A percentile compares a stretch with the other conserved stretches of the same genome.
Evolutionary conservation across 1,139 yeast species (phyloP).

Genomic region (Spathaspora sp.): DNA sequence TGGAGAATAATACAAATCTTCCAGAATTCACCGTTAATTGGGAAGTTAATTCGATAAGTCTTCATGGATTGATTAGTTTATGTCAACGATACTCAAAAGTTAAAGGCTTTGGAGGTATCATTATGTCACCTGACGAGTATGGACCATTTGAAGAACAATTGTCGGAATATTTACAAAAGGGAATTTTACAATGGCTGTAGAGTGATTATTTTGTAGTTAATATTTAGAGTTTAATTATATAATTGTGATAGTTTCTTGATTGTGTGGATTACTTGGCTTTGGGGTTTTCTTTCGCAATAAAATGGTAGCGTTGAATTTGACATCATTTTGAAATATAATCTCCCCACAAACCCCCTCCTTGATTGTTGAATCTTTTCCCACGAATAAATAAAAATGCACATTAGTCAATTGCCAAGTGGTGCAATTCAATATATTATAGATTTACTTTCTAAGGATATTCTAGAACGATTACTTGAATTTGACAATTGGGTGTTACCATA

Average conservation of each 20-base stretch:
- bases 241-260: too few relatives aligned
- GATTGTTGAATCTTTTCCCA: not conserved
- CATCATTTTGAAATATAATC: not conserved
- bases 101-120: not conserved
- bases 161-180: not conserved
- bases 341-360: not conserved
- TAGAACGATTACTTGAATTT: conserved; percentile 3
- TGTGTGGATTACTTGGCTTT: not conserved
- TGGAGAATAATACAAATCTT: too few relatives aligned
- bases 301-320: too few relatives aligned
- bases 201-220: too few relatives aligned
- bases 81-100: not conserved
- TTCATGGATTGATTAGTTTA: not conserved
- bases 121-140: not conserved
- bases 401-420: conserved; percentile 1
- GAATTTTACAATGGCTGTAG: not conserved
- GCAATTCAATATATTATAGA: conserved; percentile 2
- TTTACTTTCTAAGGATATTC: conserved; percentile 2
- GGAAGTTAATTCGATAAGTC: not conserved
- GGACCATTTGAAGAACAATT: not conserved
- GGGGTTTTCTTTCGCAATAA: not conserved
- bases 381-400: conserved; percentile 1
- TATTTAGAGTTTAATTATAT: too few relatives aligned
- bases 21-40: too few relatives aligned
- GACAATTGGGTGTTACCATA: conserved; percentile 4